Evolutionary conservation across 192 early-diverging fungal species (phyloP), one percentile per base, ranked within the genome.

Genomic region (Coemansia sp.): DNA sequence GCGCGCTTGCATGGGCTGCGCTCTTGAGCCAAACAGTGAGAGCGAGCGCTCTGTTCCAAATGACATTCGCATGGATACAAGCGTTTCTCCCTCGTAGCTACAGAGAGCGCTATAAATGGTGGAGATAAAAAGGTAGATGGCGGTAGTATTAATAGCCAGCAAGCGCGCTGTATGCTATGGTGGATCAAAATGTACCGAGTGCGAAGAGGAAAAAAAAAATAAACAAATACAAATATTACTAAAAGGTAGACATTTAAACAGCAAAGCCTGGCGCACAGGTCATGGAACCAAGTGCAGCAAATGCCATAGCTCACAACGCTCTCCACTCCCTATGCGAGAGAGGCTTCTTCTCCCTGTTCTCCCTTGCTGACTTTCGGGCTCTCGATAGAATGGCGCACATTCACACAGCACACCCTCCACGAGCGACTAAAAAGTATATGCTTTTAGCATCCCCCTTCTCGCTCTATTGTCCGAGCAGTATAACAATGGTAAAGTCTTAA

Each of bases 1-100:
- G 29, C 67, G 67, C 38, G 36, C 44, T 27, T 60, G 58, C 59
- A 21, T 45, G 23, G 51, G 58, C 59, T 58, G 60, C 5, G 44
- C 44, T 62, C 36, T 69, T 14, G 67, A 34, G 36, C 59, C 21
- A n/a, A 38, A 61, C 36, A 61, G 36, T 36, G 59, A 37, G 19
- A 61, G 59, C 57, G 57, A 15, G 17, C 57, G 57, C 34, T 61
- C 59, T 23, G 34, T 32, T 8, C n/a, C 59, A 21, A 61, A 38
- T 38, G 36, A 11, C 59, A 38, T 23, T n/a, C 34, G 34, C 59
- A 61, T 61, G 11, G 59, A 31, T 61, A 39, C 15, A 17, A 15
- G 48, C 14, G 48, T 23, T 19, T 4, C 19, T 50, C 1, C 14
- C 12, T 41, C 48, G 48, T 25, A 25, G 48, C 48, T 61, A 38